Evolutionary conservation across 2,329 filamentous ascomycete species (phyloP).

Genomic region (Alternaria infectoria): DNA sequence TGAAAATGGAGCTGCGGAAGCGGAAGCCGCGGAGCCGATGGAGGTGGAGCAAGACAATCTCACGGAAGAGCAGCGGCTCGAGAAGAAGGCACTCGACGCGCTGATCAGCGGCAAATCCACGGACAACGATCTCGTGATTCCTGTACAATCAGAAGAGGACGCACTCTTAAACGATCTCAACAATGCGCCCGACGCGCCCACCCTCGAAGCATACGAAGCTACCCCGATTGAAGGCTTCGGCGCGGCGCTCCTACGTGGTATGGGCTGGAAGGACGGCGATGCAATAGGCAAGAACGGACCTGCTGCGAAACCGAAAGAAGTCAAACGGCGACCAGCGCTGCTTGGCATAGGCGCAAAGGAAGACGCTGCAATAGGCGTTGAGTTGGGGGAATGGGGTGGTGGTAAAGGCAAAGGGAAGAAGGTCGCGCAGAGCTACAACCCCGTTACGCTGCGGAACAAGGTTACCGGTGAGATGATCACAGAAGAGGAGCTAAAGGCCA

Average conservation of each 20-base stretch:
- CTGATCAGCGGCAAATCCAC: conserved; percentile 49
- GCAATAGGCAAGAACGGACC: conserved; percentile 59
- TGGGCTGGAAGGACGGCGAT: conserved; percentile 87
- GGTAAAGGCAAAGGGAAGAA: conserved; percentile 54
- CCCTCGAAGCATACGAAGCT: conserved; percentile 82
- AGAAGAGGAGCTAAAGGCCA: conserved; percentile 64
- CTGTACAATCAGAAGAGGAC: conserved; percentile 62
- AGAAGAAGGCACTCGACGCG: conserved; percentile 61
- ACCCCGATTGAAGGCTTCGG: conserved; percentile 96
- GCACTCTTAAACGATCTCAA: conserved; percentile 74
- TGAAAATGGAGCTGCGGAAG: conserved; percentile 9
- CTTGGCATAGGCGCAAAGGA: conserved; percentile 90
- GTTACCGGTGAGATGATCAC: conserved; percentile 67
- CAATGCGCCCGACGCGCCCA: conserved; percentile 75
- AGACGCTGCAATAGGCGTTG: conserved; percentile 65
- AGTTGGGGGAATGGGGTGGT: conserved; percentile 75
- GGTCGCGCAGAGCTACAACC: conserved; percentile 63
- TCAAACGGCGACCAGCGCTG: conserved; percentile 76
- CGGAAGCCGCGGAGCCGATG: conserved; percentile 24
- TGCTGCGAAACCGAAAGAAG: conserved; percentile 63
- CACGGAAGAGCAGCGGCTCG: conserved; percentile 46
- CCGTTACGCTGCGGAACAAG: conserved; percentile 66
- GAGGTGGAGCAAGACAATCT: conserved; percentile 40
- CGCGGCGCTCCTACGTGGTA: conserved; percentile 84
- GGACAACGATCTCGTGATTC: conserved; percentile 48